Base-by-base conservation (phyloP, 2,329 filamentous ascomycete species). In the Acrodontium crateriforme region DNA sequence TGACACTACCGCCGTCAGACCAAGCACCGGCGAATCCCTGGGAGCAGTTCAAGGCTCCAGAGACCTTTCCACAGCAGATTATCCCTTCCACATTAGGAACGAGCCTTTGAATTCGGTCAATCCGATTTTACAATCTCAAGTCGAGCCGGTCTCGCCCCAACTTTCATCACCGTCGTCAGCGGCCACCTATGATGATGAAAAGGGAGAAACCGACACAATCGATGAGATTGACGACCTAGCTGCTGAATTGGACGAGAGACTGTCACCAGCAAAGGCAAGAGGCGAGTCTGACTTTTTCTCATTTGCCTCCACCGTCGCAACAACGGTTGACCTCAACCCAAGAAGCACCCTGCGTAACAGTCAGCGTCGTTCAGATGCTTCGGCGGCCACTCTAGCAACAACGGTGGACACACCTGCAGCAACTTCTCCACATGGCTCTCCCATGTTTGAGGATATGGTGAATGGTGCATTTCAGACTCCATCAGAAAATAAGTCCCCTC, bases 331-430 rank as follows among this genome's bases (percentile, higher is more conserved):
- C 3, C 42, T 46, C 28, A 40, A 42, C 5, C 33, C 40, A 16
- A 37, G 49, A 6, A 41, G 44, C 27, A 46, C 37, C 18, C 28
- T 49, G 6, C 45, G 44, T 5, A 42, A 40, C 16, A 51, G 45
- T 31, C 37, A 37, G 10, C 39, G 46, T n/a, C 43, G 40, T n/a
- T 49, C 47, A 7, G 38, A 43, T 15, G 38, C 42, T n/a, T 47
- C 47, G 5, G 34, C 29, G 15, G 33, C 35, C 6, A 37, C 36
- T 6, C 24, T 27, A n/a, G 28, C 23, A 19, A 31, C 16, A 17
- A 40, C 37, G 21, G 36, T 30, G 18, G 38, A 33, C 14, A 48
- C 42, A 4, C 48, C 47, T 7, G 40, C 41, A 12, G 40, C 45
- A 3, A 48, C 41, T 24, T 50, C 47, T 3, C 30, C 45, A 9